Evolutionary conservation across 345 rosid genomes (phyloP), one percentile per base, ranked within the genome.

Genomic region (Syzygium aromaticum): DNA sequence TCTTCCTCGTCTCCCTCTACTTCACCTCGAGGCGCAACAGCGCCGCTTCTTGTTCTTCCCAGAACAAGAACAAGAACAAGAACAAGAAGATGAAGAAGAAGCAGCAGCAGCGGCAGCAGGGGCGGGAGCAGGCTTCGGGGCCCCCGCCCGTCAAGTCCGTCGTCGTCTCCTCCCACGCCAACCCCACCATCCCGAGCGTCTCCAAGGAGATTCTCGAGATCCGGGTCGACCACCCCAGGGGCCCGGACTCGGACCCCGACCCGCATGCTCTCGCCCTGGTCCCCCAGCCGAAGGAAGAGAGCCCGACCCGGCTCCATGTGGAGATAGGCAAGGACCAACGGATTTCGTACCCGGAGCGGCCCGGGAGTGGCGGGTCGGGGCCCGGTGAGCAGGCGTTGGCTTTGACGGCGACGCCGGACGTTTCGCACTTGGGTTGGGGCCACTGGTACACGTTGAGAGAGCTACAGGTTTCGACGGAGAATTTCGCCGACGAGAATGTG

Each of bases 391-490:
- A 91, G 88, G 89, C 92, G 53, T 85, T 86, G 77, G 88, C 63
- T 25, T 95, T 94, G 63, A 97, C 94, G 88, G 84, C 91, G n/a
- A 95, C 89, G 88, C 98, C 98, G 54, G 99, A 96, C 88, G 99
- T 97, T 87, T 96, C 98, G 57, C 99, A 97, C 93, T 91, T 97
- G 89, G 99, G 98, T 7, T 97, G 99, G 99, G 99, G 99, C 1
- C 99, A 95, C 88, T 97, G 99, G 98, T 97, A 95, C 80, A 97
- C 97, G 30, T 87, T 97, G 57, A 95, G 98, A 89, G 99, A 97
- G 95, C 98, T 97, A 30, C 98, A 97, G 91, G 90, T 91, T 86
- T 90, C 99, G 17, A 96, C 99, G 4, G 92, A 93, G 88, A 92
- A 92, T 8, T 96, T 97, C 67, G 91, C 95, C 40, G 95, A 92